Evolutionary conservation across 257 asterid genomes (phyloP).

Genomic region (Solanum tacnaense): DNA sequence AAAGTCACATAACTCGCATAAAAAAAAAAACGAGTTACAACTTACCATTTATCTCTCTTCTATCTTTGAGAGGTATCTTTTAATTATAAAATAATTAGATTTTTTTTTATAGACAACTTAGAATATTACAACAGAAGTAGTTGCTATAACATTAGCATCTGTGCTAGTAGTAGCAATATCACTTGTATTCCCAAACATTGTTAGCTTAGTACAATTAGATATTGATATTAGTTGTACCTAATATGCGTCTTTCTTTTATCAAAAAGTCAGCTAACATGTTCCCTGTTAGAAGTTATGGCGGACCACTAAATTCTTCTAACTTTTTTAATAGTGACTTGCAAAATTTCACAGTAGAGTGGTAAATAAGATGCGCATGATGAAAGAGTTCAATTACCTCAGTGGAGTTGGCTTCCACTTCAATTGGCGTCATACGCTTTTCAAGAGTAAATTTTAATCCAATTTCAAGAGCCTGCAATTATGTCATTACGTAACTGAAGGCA

Average conservation of each 20-base stretch:
- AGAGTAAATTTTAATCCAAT: background rate
- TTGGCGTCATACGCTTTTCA: background rate
- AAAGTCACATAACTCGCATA: background rate
- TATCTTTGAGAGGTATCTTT: no score
- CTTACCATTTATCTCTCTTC: no score
- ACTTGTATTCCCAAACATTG: background rate
- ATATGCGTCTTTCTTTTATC: background rate
- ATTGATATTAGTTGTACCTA: background rate
- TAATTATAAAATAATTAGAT: no score
- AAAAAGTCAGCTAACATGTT: background rate
- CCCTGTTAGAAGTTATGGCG: background rate
- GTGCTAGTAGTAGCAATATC: background rate
- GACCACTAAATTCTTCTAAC: background rate
- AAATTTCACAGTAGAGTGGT: background rate
- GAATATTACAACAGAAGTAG: background rate
- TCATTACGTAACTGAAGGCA: no score
- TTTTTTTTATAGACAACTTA: no score
- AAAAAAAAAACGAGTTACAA: background rate
- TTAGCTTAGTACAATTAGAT: background rate
- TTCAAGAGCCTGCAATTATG: background rate
- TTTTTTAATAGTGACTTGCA: background rate
- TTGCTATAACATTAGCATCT: background rate
- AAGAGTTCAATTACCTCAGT: background rate
- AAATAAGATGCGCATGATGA: no score
- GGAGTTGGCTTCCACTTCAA: background rate